Percentiles rank a stretch among this genome's conserved stretches.
Conservation (phyloP, 192 early-diverging fungal species). For the Linderina pennispora region DNA sequence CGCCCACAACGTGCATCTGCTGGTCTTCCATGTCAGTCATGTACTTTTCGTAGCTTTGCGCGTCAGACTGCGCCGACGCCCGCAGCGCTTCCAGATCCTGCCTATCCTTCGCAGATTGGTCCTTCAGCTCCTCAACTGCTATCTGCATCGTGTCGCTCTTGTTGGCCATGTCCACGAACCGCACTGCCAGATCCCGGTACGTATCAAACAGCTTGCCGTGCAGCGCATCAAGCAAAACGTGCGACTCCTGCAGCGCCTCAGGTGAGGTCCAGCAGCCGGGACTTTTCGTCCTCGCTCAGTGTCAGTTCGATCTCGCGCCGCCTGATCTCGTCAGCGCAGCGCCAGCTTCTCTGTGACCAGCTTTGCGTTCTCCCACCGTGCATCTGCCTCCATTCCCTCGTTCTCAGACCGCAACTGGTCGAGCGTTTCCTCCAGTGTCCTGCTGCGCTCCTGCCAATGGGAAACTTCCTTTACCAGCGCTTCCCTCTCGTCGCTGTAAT, state of each 20-base stretch:
- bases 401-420: slow-evolving; percentile 13
- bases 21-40: too few species aligned
- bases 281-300: slow-evolving; percentile 26
- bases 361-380: slow-evolving; percentile 32
- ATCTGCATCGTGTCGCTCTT: slow-evolving; percentile 4
- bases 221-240: slow-evolving; percentile 22
- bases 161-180: slow-evolving; percentile 20
- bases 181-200: slow-evolving; percentile 34
- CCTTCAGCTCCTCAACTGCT: slow-evolving; percentile 9
- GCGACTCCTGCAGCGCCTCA: slow-evolving; percentile 26
- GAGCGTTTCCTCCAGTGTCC: slow-evolving; percentile 27
- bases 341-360: slow-evolving; percentile 43
- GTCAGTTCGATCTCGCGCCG: slow-evolving; percentile 41
- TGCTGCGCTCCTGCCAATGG: slow-evolving; percentile 39
- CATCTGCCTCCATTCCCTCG: slow-evolving; percentile 34
- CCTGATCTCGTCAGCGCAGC: slow-evolving; percentile 39
- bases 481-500: slow-evolving; percentile 41
- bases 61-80: too few species aligned
- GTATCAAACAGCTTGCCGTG: slow-evolving; percentile 33
- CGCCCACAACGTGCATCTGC: too few species aligned
- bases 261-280: slow-evolving; percentile 31
- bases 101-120: slow-evolving; percentile 7
- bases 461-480: slow-evolving; percentile 31
- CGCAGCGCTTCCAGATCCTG: too few species aligned
- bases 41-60: too few species aligned